Evolutionary conservation across 139 green algal species (phyloP).

Genomic region (Coelastrella sp.): DNA sequence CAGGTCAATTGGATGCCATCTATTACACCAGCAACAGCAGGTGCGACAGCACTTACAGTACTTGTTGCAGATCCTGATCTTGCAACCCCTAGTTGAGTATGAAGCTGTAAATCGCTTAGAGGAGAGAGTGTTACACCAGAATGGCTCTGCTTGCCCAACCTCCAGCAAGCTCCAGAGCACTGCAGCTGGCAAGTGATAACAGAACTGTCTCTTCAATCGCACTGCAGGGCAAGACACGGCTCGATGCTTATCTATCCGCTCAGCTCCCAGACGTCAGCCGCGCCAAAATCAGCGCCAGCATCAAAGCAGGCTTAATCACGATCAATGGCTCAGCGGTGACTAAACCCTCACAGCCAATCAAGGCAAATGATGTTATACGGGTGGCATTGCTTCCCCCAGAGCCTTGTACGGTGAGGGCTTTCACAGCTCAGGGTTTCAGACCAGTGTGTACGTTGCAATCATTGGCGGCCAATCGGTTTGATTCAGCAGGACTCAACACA

Average conservation of each 20-base stretch:
- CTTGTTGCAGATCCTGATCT: too few relatives aligned
- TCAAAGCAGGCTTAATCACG: conserved; percentile 71
- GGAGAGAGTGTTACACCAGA: too few relatives aligned
- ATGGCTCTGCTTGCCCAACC: too few relatives aligned
- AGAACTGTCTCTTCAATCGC: neutral
- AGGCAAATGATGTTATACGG: conserved; percentile 75
- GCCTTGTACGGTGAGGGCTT: conserved; percentile 63
- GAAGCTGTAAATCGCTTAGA: too few relatives aligned
- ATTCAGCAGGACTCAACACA: too few relatives aligned
- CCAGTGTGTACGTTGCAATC: neutral
- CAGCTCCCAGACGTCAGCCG: conserved; percentile 69
- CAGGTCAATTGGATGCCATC: too few relatives aligned
- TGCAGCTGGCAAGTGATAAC: too few relatives aligned
- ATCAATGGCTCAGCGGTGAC: conserved; percentile 71
- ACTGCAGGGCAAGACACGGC: conserved; percentile 56
- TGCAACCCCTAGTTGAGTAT: too few relatives aligned
- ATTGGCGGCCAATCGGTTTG: neutral
- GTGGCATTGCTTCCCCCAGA: conserved; percentile 64
- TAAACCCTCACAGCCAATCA: conserved; percentile 68
- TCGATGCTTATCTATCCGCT: conserved; percentile 73
- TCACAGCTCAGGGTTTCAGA: too few relatives aligned
- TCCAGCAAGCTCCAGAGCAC: too few relatives aligned
- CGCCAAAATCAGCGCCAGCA: conserved; percentile 73
- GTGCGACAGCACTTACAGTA: too few relatives aligned
- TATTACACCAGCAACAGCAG: too few relatives aligned